Base-by-base conservation (phyloP, 768 basidiomycete species). In the Nidularia sp. region DNA sequence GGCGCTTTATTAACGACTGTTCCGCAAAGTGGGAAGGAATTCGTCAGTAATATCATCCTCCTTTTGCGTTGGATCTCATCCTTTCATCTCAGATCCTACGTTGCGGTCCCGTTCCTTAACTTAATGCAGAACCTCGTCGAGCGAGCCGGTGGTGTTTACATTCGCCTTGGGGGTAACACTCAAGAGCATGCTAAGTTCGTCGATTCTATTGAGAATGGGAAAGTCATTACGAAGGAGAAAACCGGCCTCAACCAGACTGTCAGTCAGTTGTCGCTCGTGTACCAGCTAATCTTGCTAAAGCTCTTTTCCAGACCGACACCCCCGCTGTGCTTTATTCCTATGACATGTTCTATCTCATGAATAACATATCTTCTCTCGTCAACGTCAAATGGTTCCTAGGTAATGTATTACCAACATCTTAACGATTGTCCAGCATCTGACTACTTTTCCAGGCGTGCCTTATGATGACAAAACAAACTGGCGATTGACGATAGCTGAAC, bases 161-260 rank as follows among this genome's bases (percentile, higher is more conserved):
- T 91, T n/a, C 81, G 90, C 48, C 72, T 92, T 1, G 90, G 90
- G 25, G 90, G 90, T 45, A 92, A 92, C 66, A 84, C 86, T 0
- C 90, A 92, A 62, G 90, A 93, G 51, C 77, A 72, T 2, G 85
- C 83, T 6, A 61, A 67, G 3, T 64, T 82, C 54, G 82, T 81
- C 6, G 69, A 70, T 45, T 73, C 68, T 34, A 76, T 83, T 6
- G 62, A 77, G 0, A 74, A 81, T 53, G 73, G 72, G 31, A 66
- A 67, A 7, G 75, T 76, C 22, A 66, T 88, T 25, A 69, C 78
- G 45, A 90, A 88, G 63, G 70, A 73, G 50, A 53, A 61, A 0
- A 52, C 57, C 7, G 59, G 59, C 4, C 54, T 60, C 2, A 57
- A n/a, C 10, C 44, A 45, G 25, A 45, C 44, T n/a, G 44, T 45